These are phyloP conservation scores for Eutrema japonicum DNA, from an alignment of 345 rosid species.

Conservation along the genomic window DNA sequence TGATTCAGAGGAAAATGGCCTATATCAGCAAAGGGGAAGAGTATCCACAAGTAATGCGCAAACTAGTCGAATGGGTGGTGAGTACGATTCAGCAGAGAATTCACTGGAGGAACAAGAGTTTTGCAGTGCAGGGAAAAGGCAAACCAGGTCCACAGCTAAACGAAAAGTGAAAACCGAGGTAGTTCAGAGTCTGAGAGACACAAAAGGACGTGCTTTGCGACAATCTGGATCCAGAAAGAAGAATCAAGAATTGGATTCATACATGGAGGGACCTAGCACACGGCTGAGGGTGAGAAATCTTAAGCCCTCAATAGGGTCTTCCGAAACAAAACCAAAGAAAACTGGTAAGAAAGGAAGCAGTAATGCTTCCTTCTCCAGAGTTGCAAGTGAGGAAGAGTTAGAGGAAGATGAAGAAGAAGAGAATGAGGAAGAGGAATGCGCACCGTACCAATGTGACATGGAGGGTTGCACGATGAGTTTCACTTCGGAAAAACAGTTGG, in stretches of 20 bases:
- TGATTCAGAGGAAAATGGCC: constrained; percentile 46
- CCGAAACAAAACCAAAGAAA: constrained; percentile 55
- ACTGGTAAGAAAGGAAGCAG: constrained; percentile 53
- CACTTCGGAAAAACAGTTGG: constrained; percentile 68
- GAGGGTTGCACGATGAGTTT: constrained; percentile 96
- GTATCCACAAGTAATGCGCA: constrained; percentile 32
- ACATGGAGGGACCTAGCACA: constrained; percentile 76
- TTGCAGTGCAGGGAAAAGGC: constrained; percentile 23
- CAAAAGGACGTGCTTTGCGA: constrained; percentile 15
- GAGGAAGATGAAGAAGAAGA: constrained; percentile 62
- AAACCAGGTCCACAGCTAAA: constrained; percentile 44
- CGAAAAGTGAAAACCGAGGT: constrained; percentile 45
- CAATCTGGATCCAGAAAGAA: constrained; percentile 38
- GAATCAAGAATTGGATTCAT: constrained; percentile 49
- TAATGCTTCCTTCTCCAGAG: constrained; percentile 43
- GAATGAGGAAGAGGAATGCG: constrained; percentile 53
- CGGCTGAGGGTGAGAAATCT: constrained; percentile 70
- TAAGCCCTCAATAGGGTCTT: constrained; percentile 51
- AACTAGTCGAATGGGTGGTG: constrained; percentile 42
- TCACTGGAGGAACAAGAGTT: constrained; percentile 37
- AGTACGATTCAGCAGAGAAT: constrained; percentile 51
- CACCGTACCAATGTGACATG: constrained; percentile 66
- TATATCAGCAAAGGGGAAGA: constrained; percentile 47
- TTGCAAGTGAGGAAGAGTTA: constrained; percentile 45
- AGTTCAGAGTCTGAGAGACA: constrained; percentile 42